Conservation (phyloP, 2,329 filamentous ascomycete species). For the Beauveria australis region DNA sequence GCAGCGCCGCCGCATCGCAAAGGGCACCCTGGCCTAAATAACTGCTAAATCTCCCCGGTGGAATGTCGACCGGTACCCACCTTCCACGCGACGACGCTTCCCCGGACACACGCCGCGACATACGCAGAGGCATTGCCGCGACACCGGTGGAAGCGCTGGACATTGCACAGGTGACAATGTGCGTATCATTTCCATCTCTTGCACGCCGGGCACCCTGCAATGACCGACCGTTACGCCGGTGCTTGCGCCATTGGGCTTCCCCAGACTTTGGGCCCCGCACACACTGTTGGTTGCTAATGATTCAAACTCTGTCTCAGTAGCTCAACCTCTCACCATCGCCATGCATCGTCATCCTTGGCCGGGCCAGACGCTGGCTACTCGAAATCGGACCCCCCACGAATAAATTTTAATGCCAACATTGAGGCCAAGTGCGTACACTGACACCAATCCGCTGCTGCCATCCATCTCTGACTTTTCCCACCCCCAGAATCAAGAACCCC, state of each 20-base stretch:
- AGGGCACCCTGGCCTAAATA: not conserved
- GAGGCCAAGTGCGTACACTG: constrained; percentile 34
- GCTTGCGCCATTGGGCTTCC: not conserved
- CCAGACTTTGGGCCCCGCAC: constrained; percentile 3
- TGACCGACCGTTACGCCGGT: not conserved
- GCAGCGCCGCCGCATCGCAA: not conserved
- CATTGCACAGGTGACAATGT: constrained; percentile 3
- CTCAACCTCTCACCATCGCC: constrained; percentile 15
- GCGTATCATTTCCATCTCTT: not conserved
- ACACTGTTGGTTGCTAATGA: not conserved
- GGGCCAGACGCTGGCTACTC: constrained; percentile 32
- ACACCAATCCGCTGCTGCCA: not conserved
- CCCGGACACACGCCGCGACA: constrained; percentile 1
- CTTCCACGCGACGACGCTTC: constrained; percentile 11
- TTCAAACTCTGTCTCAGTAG: constrained; percentile 18
- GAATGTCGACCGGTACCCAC: constrained; percentile 7
- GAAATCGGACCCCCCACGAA: constrained; percentile 20
- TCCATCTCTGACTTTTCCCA: not conserved
- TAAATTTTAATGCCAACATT: constrained; percentile 37
- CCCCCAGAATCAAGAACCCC: constrained; percentile 34
- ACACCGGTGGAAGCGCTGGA: not conserved
- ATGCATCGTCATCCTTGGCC: constrained; percentile 23
- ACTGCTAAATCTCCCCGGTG: not conserved
- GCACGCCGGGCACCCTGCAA: not conserved
- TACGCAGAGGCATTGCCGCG: not conserved